These are phyloP conservation scores for Pythium rishiriense DNA, from an alignment of 352 stramenopile genomes.

Conservation along the genomic window DNA sequence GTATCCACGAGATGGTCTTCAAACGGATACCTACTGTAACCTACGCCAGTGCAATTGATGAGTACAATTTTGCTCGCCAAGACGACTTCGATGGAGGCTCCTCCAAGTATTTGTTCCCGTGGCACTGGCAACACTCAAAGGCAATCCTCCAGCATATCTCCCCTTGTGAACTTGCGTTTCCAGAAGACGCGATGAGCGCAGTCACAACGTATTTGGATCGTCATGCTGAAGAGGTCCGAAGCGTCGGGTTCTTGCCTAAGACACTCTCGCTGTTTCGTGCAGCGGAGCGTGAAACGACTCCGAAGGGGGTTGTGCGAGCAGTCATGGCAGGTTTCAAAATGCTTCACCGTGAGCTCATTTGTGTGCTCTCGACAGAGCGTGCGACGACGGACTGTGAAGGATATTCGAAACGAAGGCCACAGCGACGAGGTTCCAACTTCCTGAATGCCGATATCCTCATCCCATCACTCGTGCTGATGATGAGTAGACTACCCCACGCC, in stretches of 20 bases:
- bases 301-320: slow-evolving; percentile 26
- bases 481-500: slow-evolving; percentile 21
- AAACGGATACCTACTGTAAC: slow-evolving; percentile 12
- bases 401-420: not conserved
- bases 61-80: slow-evolving; percentile 10
- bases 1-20: slow-evolving; percentile 30
- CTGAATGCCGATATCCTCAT: slow-evolving; percentile 38
- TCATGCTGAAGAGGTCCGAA: not conserved
- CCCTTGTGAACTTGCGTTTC: slow-evolving; percentile 27
- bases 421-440: slow-evolving; percentile 20
- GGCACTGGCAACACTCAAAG: slow-evolving; percentile 36
- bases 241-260: slow-evolving; percentile 24
- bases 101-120: slow-evolving; percentile 20
- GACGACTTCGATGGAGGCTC: slow-evolving; percentile 1
- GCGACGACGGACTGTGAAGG: not conserved
- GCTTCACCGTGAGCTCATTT: slow-evolving; percentile 27
- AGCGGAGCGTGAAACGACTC: slow-evolving; percentile 28
- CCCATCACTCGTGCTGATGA: slow-evolving; percentile 35
- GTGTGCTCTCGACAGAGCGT: slow-evolving; percentile 14
- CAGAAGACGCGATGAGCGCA: slow-evolving; percentile 8
- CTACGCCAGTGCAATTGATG: slow-evolving; percentile 18
- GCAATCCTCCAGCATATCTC: slow-evolving; percentile 20
- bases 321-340: slow-evolving; percentile 32
- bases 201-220: slow-evolving; percentile 8
- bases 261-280: slow-evolving; percentile 25